phyloP scores from a whole-genome alignment of 768 basidiomycete species.

The Lyophyllum decastes region DNA sequence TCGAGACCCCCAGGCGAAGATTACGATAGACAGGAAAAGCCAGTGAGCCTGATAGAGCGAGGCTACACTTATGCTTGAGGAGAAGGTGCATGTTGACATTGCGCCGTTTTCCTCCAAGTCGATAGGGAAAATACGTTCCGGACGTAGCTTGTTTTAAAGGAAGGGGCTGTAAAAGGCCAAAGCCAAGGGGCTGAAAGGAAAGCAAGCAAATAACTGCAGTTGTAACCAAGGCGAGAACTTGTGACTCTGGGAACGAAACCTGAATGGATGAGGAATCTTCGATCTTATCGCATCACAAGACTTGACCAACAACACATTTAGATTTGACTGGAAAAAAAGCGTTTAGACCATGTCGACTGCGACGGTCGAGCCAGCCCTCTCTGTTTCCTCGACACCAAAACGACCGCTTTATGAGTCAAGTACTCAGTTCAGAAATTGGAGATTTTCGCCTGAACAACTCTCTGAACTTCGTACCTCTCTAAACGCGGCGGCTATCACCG shows the following conservation, averaged over 20 bases:
- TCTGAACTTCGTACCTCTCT: constrained; percentile 58
- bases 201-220: not conserved
- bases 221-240: too few species aligned
- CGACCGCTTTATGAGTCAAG: constrained; percentile 71
- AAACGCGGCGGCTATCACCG: constrained; percentile 75
- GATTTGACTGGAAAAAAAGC: too few species aligned
- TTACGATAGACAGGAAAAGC: not conserved
- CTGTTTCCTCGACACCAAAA: constrained; percentile 19
- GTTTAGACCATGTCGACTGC: constrained; percentile 3
- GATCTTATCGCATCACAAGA: too few species aligned
- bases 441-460: constrained; percentile 76
- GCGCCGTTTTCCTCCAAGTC: not conserved
- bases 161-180: not conserved
- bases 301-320: too few species aligned
- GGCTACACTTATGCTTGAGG: not conserved
- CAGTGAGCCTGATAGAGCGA: not conserved
- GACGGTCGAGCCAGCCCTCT: not conserved
- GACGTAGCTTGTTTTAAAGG: not conserved
- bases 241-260: too few species aligned
- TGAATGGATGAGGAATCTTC: too few species aligned
- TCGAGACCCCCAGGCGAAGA: not conserved
- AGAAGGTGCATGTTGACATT: not conserved
- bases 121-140: not conserved
- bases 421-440: constrained; percentile 87
- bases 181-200: not conserved